Base-by-base conservation (phyloP, 495 filamentous ascomycete genomes). In the Xylaria longipes region DNA sequence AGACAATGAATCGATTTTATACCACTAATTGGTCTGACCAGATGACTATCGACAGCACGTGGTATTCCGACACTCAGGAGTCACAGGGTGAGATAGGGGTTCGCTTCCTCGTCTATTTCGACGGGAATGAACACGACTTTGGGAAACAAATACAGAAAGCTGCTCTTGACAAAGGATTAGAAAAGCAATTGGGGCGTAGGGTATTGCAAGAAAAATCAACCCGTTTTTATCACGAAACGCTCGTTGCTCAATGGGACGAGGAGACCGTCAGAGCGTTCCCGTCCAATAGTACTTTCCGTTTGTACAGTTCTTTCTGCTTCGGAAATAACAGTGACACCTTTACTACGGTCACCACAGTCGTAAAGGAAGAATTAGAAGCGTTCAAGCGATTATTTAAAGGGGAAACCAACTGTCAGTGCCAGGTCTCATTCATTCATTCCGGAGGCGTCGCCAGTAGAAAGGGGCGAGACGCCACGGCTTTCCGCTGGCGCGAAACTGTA, bases 171-270 rank as follows among this genome's bases (percentile, higher is more conserved):
- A 45, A 72, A 63, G 62, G 56, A 3, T 62, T 76, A 0, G 35
- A 57, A 15, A n/a, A 64, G n/a, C 74, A 76, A 37, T 70, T 80
- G 45, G 76, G 71, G 58, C 75, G 73, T 7, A 57, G 78, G n/a
- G 15, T 68, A 11, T 33, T 77, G 2, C 15, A 39, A 0, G 78
- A 80, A 22, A 68, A 70, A n/a, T 80, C 78, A 14, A 73, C 75
- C 1, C 77, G 74, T 29, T 80, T 79, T 63, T 69, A 79, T 5
- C 68, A 79, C 52, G 78, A 80, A 39, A 79, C 77, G 0, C 77
- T 80, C 9, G 77, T 73, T 20, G 45, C 29, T n/a, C 78, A 80
- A 70, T 79, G 78, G 77, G 56, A 57, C 7, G 77, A 79, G 41
- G 78, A 80, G 64, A 75, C 71, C 41, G 63, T 60, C 29, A 66